Percentiles rank a stretch among this genome's conserved stretches.
Evolutionary conservation across 176 grass and related monocot genomes (phyloP).

Genomic region (Oropetium thomaeum): DNA sequence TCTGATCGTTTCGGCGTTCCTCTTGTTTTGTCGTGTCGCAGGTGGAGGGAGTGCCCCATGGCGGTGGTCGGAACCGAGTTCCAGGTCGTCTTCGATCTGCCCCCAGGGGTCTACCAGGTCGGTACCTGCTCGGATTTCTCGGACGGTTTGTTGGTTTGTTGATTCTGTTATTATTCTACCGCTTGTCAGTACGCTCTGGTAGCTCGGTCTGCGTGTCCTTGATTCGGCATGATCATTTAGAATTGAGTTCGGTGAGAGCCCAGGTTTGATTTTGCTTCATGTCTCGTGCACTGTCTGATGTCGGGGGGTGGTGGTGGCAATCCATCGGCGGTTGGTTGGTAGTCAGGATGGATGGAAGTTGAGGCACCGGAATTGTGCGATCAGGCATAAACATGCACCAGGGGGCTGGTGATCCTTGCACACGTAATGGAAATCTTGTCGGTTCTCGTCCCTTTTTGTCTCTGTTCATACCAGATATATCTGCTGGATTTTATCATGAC

Average conservation of each 20-base stretch:
- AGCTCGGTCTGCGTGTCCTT: background rate
- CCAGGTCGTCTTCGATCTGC: conserved; percentile 57
- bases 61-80: conserved; percentile 41
- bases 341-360: conserved; percentile 1
- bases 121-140: background rate
- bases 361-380: background rate
- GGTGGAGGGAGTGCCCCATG: conserved; percentile 56
- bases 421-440: background rate
- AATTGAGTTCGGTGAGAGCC: background rate
- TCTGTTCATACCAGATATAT: background rate
- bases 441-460: conserved; percentile 8
- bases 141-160: background rate
- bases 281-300: background rate
- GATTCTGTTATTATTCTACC: background rate
- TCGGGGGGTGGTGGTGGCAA: background rate
- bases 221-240: background rate
- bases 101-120: conserved; percentile 61
- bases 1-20: background rate
- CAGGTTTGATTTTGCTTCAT: background rate
- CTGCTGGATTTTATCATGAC: background rate
- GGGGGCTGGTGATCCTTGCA: background rate
- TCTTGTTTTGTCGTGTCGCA: background rate
- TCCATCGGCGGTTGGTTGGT: conserved; percentile 35
- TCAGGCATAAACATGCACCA: background rate
- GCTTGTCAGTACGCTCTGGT: background rate